Base-by-base conservation (phyloP, 2,329 filamentous ascomycete genomes). In the Lomentospora prolificans region DNA sequence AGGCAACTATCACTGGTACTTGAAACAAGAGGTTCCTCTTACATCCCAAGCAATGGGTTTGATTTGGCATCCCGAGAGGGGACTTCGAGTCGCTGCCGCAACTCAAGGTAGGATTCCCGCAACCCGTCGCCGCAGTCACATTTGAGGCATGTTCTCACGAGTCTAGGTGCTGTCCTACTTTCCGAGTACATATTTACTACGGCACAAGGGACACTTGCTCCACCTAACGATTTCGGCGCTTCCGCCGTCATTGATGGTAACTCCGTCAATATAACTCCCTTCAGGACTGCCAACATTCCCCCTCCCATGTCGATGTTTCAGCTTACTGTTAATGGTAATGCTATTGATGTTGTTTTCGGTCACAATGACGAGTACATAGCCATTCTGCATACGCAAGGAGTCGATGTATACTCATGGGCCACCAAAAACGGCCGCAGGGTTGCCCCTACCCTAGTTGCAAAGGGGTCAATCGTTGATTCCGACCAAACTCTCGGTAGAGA, bases 1-100 rank as follows among this genome's bases (percentile, higher is more conserved):
- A 79, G 88, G 90, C 19, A 99, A 99, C 68, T 99, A 99, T 63
- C 89, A 97, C 67, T 99, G 94, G 81, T 97, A 97, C 68, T 76
- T 99, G 14, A 99, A 99, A 72, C 90, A 96, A 67, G 90, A 96
- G 66, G 76, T 96, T 5, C 70, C 73, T 5, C 72, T 78, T 5
- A 62, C 67, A 6, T 64, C 62, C 10, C 61, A 63, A 3, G 63
- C 69, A 39, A 53, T 64, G 50, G 62, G 66, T 39, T 60, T 82
- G n/a, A 66, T 74, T 1, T 99, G 94, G 94, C 90, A 99, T 67
- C 82, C 89, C 1, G 94, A 97, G 66, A 90, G 87, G 67, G 74
- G 90, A 3, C 73, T 96, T 31, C 80, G 82, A 12, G 76, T 94
- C 51, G 76, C 81, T 17, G 71, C 81, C 7, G 76, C 78, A 2